Evolutionary conservation across 306 rosid species (phyloP).

Genomic region (Begonia loranthoides): DNA sequence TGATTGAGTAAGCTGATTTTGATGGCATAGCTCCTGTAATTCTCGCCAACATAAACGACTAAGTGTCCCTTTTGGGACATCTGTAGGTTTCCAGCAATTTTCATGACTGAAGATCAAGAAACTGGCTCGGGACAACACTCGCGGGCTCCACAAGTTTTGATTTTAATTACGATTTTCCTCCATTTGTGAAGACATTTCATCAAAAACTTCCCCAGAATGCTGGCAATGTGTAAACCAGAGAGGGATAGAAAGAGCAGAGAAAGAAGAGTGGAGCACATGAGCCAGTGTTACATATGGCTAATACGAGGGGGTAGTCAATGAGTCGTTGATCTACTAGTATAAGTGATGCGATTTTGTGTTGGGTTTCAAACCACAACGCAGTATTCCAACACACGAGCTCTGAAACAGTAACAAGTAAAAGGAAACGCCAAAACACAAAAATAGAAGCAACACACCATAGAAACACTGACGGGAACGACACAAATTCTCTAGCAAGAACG

Average conservation of each 20-base stretch:
- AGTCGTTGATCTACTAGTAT: too few relatives aligned
- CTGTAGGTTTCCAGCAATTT: slow-evolving; percentile 52
- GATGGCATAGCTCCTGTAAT: slow-evolving; percentile 65
- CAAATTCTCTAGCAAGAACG: too few relatives aligned
- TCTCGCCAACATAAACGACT: slow-evolving; percentile 74
- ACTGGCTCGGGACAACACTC: slow-evolving; percentile 42
- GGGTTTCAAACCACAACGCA: too few relatives aligned
- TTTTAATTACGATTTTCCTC: slow-evolving; percentile 46
- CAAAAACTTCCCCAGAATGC: slow-evolving; percentile 25
- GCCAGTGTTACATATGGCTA: not conserved
- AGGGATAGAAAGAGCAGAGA: slow-evolving; percentile 7
- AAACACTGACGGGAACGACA: too few relatives aligned
- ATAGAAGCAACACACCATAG: too few relatives aligned
- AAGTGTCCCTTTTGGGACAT: slow-evolving; percentile 94
- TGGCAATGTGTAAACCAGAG: slow-evolving; percentile 5
- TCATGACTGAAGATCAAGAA: slow-evolving; percentile 32
- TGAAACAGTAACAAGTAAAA: too few relatives aligned
- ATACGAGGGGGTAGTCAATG: too few relatives aligned
- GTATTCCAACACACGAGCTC: too few relatives aligned
- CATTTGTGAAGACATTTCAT: slow-evolving; percentile 58
- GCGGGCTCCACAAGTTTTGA: slow-evolving; percentile 30
- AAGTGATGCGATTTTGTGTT: too few relatives aligned
- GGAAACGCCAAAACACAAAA: too few relatives aligned
- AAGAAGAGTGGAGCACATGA: slow-evolving; percentile 12
- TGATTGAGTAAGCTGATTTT: slow-evolving; percentile 52